Evolutionary conservation across 2,329 filamentous ascomycete species (phyloP).

Genomic region (Neurospora crassa): DNA sequence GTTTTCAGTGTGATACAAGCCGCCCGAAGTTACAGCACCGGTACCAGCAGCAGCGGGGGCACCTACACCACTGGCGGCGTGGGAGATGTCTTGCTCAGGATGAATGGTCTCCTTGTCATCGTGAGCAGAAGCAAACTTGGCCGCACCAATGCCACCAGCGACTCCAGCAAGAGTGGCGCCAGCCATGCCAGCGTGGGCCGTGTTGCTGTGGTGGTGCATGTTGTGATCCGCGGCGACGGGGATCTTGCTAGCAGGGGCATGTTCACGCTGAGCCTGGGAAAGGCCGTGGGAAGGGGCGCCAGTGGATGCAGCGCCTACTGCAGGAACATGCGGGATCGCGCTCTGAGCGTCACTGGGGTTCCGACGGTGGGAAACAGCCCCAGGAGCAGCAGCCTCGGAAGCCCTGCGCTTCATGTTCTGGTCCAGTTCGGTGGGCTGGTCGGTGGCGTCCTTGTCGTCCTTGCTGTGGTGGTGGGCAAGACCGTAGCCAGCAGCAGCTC

Average conservation of each 20-base stretch:
- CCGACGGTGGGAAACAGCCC: background rate
- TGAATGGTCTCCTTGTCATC: background rate
- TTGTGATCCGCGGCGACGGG: background rate
- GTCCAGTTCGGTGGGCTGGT: background rate
- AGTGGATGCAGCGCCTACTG: background rate
- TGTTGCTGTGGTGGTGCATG: background rate
- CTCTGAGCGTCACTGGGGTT: background rate
- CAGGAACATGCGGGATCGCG: background rate
- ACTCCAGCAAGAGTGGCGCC: background rate
- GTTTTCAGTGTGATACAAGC: background rate
- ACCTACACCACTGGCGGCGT: background rate
- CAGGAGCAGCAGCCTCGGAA: background rate
- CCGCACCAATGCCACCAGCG: background rate
- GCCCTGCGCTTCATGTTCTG: background rate
- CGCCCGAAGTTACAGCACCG: background rate
- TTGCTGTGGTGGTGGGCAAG: constrained; percentile 9
- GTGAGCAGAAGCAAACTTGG: background rate
- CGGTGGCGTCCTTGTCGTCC: constrained; percentile 4
- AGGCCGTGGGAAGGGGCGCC: background rate
- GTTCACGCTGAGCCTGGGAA: background rate
- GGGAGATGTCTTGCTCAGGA: background rate
- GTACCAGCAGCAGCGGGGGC: background rate
- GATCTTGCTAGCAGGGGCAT: background rate
- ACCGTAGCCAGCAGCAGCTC: constrained; percentile 8
- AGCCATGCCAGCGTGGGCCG: background rate